Evolutionary conservation across 306 rosid genomes (phyloP), one percentile per base, ranked within the genome.

Genomic region (Cicer yamashitae): DNA sequence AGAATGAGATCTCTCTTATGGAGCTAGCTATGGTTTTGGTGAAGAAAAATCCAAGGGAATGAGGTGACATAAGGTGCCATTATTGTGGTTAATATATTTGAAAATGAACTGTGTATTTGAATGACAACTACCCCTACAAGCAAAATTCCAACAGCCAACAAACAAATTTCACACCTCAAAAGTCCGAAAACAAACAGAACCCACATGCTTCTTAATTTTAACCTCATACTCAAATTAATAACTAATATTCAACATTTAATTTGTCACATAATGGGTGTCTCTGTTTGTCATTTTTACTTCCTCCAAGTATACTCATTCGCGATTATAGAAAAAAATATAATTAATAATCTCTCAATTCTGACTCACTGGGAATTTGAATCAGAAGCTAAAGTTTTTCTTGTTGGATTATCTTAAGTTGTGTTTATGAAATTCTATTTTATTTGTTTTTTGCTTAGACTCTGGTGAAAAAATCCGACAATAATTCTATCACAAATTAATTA

Each of bases 151-250:
- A 86, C 58, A 74, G 89, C 92, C 78, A 46, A 22, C 79, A 84
- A 84, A 90, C 98, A 92, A 92, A 92, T 57, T 45, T 77, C 86
- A 81, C 93, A 84, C 89, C 96, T 90, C 92, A 88, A 90, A 92
- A 87, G 90, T 78, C 81, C 60, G 72, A 80, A 84, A 78, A 65
- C 79, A 84, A 85, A 86, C 89, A 84, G 85, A 84, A 71, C 76
- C 88, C 86, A 74, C 86, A 69, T 88, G 86, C 85, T 71, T 77
- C 72, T 3, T 25, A 25, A 25, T 77, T 86, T 79, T 47, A 77
- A 76, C 81, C 67, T 80, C 71, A 52, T 64, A 68, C 56, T 34
- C 58, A 11, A 60, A 67, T 81, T 69, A 62, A 81, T 58, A 54
- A 80, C 57, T 54, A 60, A 67, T 75, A 61, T 80, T 46, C 48